Evolutionary conservation across 2,329 filamentous ascomycete species (phyloP), one percentile per base, ranked within the genome.

Genomic region (Cladosporium colombiae): DNA sequence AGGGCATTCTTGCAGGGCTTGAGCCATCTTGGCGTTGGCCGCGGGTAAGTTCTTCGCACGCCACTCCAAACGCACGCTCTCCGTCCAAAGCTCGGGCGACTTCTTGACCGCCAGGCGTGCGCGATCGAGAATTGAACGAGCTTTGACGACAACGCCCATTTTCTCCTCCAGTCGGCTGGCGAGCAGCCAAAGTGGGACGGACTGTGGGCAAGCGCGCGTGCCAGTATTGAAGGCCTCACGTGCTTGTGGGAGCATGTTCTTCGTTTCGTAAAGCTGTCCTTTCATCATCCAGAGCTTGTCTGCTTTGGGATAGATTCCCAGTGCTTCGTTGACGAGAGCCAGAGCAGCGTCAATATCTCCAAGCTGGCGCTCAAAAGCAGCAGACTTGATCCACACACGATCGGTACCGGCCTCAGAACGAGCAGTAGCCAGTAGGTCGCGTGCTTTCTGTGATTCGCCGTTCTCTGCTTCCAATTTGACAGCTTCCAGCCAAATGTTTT

Each of bases 211-310:
- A 0, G 92, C 91, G 74, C 95, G 91, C 49, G 94, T 96, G 40
- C 95, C 95, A 5, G 91, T 90, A 66, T 87, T 88, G 78, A 95
- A 98, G 0, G 94, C 93, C 77, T 98, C 93, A 56, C 95, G 88
- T 3, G 95, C 95, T 78, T 95, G 91, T 0, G 90, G 89, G 16
- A 90, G 81, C 80, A 92, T 93, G 72, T 86, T 89, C 56, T 93
- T 85, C 52, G 89, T 86, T 75, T 97, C 91, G 82, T 99, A 99
- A 68, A 98, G 95, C 76, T 99, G 95, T 0, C 96, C 95, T 80
- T 99, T 99, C 82, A 97, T 91, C 91, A 98, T 97, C 90, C 94
- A 97, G 27, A 99, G 84, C 79, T 98, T 98, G 62, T 92, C 85
- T 14, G 90, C 88, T 53, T 88, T 86, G 0, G 95, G 94, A 81